Conservation (phyloP, 1,284 basidiomycete genomes). For the Filobasidium uniguttulatum region DNA sequence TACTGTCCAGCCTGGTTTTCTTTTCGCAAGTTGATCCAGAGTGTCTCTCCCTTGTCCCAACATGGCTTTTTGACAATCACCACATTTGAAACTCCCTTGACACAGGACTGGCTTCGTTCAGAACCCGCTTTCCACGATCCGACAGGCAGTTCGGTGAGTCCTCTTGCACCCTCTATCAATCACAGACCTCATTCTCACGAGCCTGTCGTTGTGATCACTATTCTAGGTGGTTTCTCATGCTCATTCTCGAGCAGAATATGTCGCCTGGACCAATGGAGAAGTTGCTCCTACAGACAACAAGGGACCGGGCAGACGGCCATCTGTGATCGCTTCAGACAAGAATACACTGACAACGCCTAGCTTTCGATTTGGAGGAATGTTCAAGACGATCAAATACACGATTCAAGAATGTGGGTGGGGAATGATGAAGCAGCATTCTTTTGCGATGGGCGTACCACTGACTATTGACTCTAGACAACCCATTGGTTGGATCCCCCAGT, state of each 20-base stretch:
- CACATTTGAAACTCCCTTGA: too few relatives aligned
- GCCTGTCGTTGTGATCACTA: neutral
- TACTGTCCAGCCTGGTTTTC: neutral
- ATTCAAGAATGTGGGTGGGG: neutral
- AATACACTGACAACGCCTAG: neutral
- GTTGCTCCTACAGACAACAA: neutral
- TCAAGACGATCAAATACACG: constrained; percentile 1
- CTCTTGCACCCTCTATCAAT: too few relatives aligned
- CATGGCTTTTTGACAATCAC: neutral
- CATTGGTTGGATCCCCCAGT: constrained; percentile 75
- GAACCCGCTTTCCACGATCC: neutral
- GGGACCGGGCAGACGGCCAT: neutral
- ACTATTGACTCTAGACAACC: constrained; percentile 45
- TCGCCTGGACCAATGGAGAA: neutral
- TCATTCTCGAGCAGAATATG: neutral
- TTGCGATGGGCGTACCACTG: too few relatives aligned
- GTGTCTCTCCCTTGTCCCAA: too few relatives aligned
- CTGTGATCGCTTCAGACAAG: neutral
- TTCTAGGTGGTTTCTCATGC: neutral
- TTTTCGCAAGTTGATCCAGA: neutral
- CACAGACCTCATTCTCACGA: neutral
- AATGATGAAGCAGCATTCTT: too few relatives aligned
- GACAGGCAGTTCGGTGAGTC: neutral
- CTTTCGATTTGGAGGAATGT: neutral
- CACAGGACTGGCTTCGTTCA: neutral